phyloP scores from a whole-genome alignment of 306 rosid species.

The Casuarina glauca region DNA sequence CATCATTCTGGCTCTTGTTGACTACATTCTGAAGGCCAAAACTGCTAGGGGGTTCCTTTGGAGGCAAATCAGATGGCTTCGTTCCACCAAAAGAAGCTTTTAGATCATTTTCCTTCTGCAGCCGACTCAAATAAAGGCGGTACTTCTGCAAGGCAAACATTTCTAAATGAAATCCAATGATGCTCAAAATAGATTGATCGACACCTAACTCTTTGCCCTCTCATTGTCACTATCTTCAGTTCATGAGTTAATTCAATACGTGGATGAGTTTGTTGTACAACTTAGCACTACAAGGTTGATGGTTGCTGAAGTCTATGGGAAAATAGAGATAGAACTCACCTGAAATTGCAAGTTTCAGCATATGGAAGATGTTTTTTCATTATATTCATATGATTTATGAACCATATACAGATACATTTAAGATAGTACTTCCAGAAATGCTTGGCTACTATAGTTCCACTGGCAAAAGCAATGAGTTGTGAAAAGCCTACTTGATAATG shows the following conservation, averaged over 20 bases:
- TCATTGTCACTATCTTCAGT: background rate
- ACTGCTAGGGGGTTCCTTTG: conserved; percentile 58
- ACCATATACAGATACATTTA: background rate
- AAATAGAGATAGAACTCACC: background rate
- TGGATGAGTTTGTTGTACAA: background rate
- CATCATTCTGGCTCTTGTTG: conserved; percentile 53
- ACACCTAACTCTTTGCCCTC: background rate
- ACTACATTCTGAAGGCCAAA: conserved; percentile 47
- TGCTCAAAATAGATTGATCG: conserved; percentile 22
- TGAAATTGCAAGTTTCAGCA: background rate
- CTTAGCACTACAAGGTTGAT: background rate
- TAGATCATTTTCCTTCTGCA: conserved; percentile 70
- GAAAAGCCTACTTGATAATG: conserved; percentile 3
- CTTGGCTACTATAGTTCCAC: background rate
- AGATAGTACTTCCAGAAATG: background rate
- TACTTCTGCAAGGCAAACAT: conserved; percentile 64
- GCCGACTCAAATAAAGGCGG: conserved; percentile 88
- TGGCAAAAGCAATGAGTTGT: background rate
- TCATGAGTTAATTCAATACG: background rate
- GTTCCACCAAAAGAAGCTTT: conserved; percentile 61
- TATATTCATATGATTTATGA: background rate
- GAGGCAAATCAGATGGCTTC: conserved; percentile 57
- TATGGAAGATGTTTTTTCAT: background rate
- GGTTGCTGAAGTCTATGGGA: background rate
- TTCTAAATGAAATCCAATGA: conserved; percentile 21